Evolutionary conservation across 2,329 filamentous ascomycete genomes (phyloP), one percentile per base, ranked within the genome.

Genomic region (Coniochaeta sp.): DNA sequence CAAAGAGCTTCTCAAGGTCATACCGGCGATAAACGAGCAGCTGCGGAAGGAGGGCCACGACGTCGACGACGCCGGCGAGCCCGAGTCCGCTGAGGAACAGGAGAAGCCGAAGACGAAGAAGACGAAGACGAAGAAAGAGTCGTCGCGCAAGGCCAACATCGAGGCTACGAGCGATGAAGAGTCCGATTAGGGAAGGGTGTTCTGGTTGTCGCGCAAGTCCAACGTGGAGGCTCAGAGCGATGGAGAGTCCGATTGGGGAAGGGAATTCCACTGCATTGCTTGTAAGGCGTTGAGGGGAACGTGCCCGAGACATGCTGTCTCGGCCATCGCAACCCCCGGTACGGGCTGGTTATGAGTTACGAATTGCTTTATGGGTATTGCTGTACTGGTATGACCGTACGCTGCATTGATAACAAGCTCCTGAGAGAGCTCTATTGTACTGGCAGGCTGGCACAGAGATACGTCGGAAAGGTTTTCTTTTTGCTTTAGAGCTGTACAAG

Each of bases 21-120:
- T 86, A 4, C 85, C 86, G 2, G 74, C 77, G 22, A 81, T 89
- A 70, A 88, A 86, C 67, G 77, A 78, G 26, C 74, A 78, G 38
- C 77, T 89, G 19, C 74, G 75, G 58, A 72, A 77, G 4, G 71
- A 80, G 59, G 84, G 84, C 30, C 74, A 73, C 40, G 64, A 66
- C 1, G 63, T 75, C 5, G 70, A 73, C 7, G 64, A 72, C 8
- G 62, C 65, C 22, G 62, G 64, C 17, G 64, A 63, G 17, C 28
- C 38, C 8, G 65, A 75, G 4, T 73, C 75, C 2, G 66, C 66
- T 30, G 65, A 71, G 26, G 68, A 71, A 22, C 66, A 67, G 24
- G 67, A 67, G 10, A 70, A 67, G 7, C 66, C 72, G 19, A 73
- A 74, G 63, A 64, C 71, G 2, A 79, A 79, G 68, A 71, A 75